Base-by-base conservation (phyloP, 257 asterid species). In the Lantana camara region DNA sequence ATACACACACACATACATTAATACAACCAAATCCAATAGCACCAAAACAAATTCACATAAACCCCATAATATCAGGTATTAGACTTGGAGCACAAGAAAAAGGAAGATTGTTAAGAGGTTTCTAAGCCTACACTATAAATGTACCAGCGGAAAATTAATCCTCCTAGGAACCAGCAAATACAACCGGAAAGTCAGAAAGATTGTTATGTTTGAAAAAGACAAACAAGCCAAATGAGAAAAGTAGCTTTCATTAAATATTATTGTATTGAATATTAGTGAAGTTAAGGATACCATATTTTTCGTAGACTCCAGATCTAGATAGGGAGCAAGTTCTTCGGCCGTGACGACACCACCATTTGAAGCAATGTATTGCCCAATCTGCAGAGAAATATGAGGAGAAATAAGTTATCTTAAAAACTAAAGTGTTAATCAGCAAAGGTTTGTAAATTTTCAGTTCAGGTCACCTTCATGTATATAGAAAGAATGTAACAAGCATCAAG, bases 241-340 rank as follows among this genome's bases (percentile, higher is more conserved):
- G 51, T 17, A 61, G 70, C 62, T 65, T 23, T 67, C 19, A 46
- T 49, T 7, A n/a, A n/a, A n/a, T n/a, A n/a, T n/a, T n/a, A n/a
- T n/a, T n/a, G n/a, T n/a, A n/a, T n/a, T 15, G 57, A 30, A 21
- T 23, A 41, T 55, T 45, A 57, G 53, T 44, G 32, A 45, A 63
- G 44, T 38, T 5, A 58, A 65, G 35, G 50, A 8, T 87, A 94
- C 95, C 95, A 12, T 66, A 34, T 67, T 80, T 53, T 78, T 79
- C 55, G 84, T 38, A 70, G 83, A 70, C 66, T 83, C 95, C 54
- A 88, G 78, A 80, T 94, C 96, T 70, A 94, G 96, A 80, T 81
- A 94, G 14, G 99, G 99, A 67, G 96, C 97, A 68, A 94, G 86
- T 82, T 94, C 99, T 80, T 94, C 97, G 65, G 97, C 99, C 42